These are phyloP conservation scores for Leccinellum albellum DNA, from an alignment of 768 basidiomycete species.

Conservation along the genomic window DNA sequence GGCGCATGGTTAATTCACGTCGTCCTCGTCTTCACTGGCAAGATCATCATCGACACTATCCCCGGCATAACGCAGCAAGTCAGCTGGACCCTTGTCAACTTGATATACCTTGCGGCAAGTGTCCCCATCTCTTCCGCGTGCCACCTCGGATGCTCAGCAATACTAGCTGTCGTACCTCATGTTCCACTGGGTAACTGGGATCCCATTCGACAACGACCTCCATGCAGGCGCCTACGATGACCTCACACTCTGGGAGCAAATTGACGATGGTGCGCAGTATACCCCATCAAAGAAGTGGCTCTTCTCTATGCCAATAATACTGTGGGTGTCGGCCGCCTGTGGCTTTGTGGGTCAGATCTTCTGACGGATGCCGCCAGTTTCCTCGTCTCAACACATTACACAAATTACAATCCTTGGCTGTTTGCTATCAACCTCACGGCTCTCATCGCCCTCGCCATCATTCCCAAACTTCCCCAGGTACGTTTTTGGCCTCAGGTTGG, in stretches of 20 bases:
- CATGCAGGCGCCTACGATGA: slow-evolving; percentile 96
- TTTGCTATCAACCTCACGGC: slow-evolving; percentile 89
- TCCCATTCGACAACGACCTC: slow-evolving; percentile 85
- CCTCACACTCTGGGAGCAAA: slow-evolving; percentile 98
- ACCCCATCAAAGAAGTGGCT: slow-evolving; percentile 99
- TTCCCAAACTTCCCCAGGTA: slow-evolving; percentile 96
- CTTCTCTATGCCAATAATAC: slow-evolving; percentile 77
- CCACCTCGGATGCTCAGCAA: slow-evolving; percentile 2
- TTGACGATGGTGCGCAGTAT: slow-evolving; percentile 97
- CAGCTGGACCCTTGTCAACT: slow-evolving; percentile 92
- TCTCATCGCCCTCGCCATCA: slow-evolving; percentile 69
- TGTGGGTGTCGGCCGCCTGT: slow-evolving; percentile 52
- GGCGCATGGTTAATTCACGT: slow-evolving; percentile 99
- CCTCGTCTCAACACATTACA: slow-evolving; percentile 96
- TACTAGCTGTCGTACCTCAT: slow-evolving; percentile 89
- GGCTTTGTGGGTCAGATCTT: background rate
- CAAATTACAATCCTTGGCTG: slow-evolving; percentile 90
- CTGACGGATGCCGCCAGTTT: slow-evolving; percentile 52
- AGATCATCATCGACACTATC: slow-evolving; percentile 89
- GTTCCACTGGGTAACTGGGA: slow-evolving; percentile 98
- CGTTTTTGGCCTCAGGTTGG: slow-evolving; percentile 17
- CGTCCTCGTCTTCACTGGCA: slow-evolving; percentile 85
- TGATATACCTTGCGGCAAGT: slow-evolving; percentile 84
- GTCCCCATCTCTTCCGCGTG: background rate
- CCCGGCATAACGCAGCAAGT: slow-evolving; percentile 93